Evolutionary conservation across 2,329 filamentous ascomycete genomes (phyloP).

Genomic region (Diaporthe caulivora): DNA sequence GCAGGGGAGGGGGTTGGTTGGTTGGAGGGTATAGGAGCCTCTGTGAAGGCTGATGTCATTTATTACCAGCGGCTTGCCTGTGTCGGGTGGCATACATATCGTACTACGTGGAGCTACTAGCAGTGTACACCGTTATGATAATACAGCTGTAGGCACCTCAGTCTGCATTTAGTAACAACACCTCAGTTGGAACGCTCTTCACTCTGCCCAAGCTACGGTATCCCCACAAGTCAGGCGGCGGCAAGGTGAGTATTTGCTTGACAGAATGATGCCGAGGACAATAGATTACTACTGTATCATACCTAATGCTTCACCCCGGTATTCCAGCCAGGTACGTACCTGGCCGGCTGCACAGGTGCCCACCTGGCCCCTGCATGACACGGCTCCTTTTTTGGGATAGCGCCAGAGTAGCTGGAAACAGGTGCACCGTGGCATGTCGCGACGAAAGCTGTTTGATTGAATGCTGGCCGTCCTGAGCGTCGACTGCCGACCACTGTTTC

Average conservation of each 20-base stretch:
- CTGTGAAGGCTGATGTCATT: slow-evolving; percentile 29
- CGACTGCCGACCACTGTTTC: background rate
- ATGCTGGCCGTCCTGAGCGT: slow-evolving; percentile 13
- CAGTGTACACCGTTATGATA: too few species aligned
- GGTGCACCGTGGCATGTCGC: slow-evolving; percentile 30
- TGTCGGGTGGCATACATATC: background rate
- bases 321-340: background rate
- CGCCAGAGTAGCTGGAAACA: slow-evolving; percentile 8
- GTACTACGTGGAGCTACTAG: background rate
- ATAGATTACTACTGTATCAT: too few species aligned
- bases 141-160: background rate
- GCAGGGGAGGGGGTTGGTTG: background rate
- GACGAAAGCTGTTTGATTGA: slow-evolving; percentile 34
- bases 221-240: too few species aligned
- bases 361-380: slow-evolving; percentile 19
- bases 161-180: background rate
- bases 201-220: background rate
- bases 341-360: background rate
- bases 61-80: background rate
- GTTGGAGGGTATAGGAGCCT: background rate
- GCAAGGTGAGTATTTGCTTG: background rate
- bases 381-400: slow-evolving; percentile 10
- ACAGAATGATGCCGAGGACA: background rate
- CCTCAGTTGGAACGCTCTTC: background rate
- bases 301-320: too few species aligned